Evolutionary conservation across 106 monocot species (phyloP), one percentile per base, ranked within the genome.

Genomic region (Amphibolis antarctica): DNA sequence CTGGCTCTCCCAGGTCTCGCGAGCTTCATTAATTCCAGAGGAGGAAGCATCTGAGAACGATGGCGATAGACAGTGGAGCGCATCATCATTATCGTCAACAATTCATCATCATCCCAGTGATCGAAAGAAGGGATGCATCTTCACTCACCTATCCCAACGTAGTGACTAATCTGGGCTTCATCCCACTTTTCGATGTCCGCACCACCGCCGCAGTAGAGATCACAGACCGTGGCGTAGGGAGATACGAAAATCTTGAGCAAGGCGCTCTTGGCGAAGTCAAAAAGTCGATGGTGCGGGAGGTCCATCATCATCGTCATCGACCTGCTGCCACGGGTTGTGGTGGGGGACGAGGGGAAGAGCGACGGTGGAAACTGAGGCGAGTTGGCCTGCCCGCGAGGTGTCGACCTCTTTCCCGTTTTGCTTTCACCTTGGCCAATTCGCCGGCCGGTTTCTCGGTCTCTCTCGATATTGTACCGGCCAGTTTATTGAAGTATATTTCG

Each of bases 231-330:
- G 25, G 86, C 86, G 28, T 86, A 92, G 29, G 92, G 86, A 15
- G 79, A 86, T 12, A 62, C 81, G 29, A 98, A 98, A 46, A 98
- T 91, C 74, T 85, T 90, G 71, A 91, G 82, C 20, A 98, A 82
- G 42, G 91, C 85, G 12, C 78, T 68, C 78, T 85, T 88, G 1
- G 98, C 98, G 42, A 98, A 98, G 47, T 98, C 98, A 59, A 75
- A 83, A 22, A 98, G 80, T 0, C 98, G 90, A 54, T 79, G 53
- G 52, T 91, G 91, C 12, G 75, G 65, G 4, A 81, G 64, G 17
- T 71, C 66, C 44, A 71, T 36, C 4, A 36, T 2, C 2, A 36
- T 36, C 36, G 36, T 36, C 36, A 7, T 36, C 36, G 4, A 4
- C 4, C 36, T 36, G 36, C 36, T n/a, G n/a, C n/a, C n/a, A n/a